Percentiles rank a stretch among this genome's conserved stretches.
phyloP scores from a whole-genome alignment of 2,329 filamentous ascomycete genomes.

The Xylariomycetidae sp. region DNA sequence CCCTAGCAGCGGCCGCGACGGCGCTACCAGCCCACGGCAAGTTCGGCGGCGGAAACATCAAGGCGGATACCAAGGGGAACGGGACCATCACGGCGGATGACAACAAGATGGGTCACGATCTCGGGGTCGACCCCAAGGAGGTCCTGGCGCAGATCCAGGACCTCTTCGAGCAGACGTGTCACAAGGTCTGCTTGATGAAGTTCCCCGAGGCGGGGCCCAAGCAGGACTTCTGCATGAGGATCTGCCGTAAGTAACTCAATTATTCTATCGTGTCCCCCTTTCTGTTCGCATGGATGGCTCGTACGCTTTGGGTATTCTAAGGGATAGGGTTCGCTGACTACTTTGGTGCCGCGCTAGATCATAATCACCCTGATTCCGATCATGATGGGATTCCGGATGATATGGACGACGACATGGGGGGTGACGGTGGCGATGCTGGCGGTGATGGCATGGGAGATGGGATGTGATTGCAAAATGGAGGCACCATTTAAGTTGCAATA shows the following conservation, averaged over 20 bases:
- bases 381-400: neutral
- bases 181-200: constrained; percentile 11
- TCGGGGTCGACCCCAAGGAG: constrained; percentile 4
- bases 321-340: constrained; percentile 37
- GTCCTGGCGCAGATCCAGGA: constrained; percentile 7
- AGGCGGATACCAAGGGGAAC: no score
- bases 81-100: no score
- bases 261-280: no score
- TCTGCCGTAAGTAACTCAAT: constrained; percentile 13
- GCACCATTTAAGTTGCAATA: no score
- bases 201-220: constrained; percentile 9
- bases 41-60: neutral
- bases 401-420: no score
- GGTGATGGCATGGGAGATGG: no score
- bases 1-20: constrained; percentile 5
- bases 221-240: constrained; percentile 14
- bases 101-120: neutral
- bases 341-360: constrained; percentile 1
- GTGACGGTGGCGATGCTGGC: no score
- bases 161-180: constrained; percentile 11
- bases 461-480: no score
- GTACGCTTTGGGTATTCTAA: constrained; percentile 23
- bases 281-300: no score
- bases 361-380: constrained; percentile 1
- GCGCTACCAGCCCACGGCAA: constrained; percentile 5